Base-by-base conservation (phyloP, 176 grass and related monocot genomes). In the Avena insularis region DNA sequence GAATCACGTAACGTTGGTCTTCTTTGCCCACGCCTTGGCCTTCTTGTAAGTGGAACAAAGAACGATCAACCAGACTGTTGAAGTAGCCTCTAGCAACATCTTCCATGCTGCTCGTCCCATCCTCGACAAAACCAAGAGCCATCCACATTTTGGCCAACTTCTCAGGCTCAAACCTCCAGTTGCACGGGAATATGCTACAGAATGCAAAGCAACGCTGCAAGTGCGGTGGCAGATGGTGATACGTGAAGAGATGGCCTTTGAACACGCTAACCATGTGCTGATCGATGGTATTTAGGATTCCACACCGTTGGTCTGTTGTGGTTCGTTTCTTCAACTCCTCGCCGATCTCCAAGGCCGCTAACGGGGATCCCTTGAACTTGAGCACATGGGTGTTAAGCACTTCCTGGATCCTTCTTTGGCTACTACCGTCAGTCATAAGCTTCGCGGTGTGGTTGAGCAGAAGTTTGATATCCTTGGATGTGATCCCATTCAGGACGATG, bases 141-240 rank as follows among this genome's bases (percentile, higher is more conserved):
- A 65, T 8, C 78, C 78, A 80, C 78, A 80, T 80, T 8, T 12
- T 80, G 12, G 9, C 12, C 14, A 80, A 9, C 40, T 80, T 80
- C 9, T 49, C 21, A 10, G 5, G 6, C 45, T 80, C 3, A 6
- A 80, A 80, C 14, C 7, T 17, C 59, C 78, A 80, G 1, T 6
- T 17, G 3, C 12, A 10, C 2, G 78, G 78, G 40, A 80, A 80
- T 49, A 80, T 64, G 78, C 78, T 65, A 59, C 78, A 80, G 43
- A 80, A 49, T 2, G 59, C 40, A 7, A 80, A 49, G 78, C 78
- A 80, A 1, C 78, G 78, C 43, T 80, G 38, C 3, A 80, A 14
- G n/a, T 64, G 78, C 7, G 78, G 59, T 1, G 78, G 43, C 15
- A 80, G n/a, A 12, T 49, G 38, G 3, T 10, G 40, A 5, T 49